phyloP scores from a whole-genome alignment of 805 yeast species.

The Metschnikowia picachoensis region DNA sequence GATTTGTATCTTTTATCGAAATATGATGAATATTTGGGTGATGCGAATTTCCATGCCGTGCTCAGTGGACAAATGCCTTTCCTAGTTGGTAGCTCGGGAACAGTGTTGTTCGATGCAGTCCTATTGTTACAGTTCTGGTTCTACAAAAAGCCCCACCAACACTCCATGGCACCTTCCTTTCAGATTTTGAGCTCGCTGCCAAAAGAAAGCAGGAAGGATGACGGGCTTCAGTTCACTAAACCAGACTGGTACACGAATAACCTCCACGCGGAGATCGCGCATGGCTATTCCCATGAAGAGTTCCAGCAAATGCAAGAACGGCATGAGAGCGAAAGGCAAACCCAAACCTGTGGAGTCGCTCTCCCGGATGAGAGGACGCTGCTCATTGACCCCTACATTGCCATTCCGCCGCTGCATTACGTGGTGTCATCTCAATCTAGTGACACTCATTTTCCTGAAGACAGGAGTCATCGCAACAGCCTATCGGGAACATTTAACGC shows the following conservation, averaged over 20 bases:
- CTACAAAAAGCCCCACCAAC: slow-evolving; percentile 5
- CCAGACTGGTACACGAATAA: slow-evolving; percentile 39
- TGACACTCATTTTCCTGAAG: background rate
- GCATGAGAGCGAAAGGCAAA: too few relatives aligned
- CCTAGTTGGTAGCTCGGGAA: slow-evolving; percentile 22
- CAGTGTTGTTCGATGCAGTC: slow-evolving; percentile 26
- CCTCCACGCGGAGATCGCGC: background rate
- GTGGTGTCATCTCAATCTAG: slow-evolving; percentile 12
- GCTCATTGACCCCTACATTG: slow-evolving; percentile 11
- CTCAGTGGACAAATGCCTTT: slow-evolving; percentile 20
- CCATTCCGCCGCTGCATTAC: slow-evolving; percentile 17
- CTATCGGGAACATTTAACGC: slow-evolving; percentile 20
- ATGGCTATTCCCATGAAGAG: slow-evolving; percentile 3
- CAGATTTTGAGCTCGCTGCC: background rate
- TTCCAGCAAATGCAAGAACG: background rate
- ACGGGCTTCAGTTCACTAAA: slow-evolving; percentile 25
- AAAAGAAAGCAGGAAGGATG: background rate
- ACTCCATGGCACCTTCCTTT: background rate
- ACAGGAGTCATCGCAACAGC: slow-evolving; percentile 7
- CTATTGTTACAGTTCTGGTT: slow-evolving; percentile 34
- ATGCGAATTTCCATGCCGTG: slow-evolving; percentile 13
- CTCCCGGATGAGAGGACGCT: slow-evolving; percentile 10
- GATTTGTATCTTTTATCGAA: slow-evolving; percentile 27
- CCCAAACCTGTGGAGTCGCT: background rate
- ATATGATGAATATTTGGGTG: slow-evolving; percentile 14